Conservation (phyloP, 192 early-diverging fungal genomes). For the Rhizophagus prolifer region DNA sequence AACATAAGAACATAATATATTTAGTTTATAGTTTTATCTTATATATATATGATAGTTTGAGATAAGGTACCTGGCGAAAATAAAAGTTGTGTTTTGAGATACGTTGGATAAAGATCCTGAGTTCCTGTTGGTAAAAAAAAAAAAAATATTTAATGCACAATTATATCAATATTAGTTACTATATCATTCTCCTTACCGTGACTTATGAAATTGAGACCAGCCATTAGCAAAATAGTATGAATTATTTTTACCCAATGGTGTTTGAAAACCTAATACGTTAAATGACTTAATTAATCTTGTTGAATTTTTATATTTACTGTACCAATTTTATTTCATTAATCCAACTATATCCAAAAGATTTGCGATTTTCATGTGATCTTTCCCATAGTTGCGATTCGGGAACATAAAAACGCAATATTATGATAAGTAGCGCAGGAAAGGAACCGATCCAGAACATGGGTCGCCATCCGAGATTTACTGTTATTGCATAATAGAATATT, state of each 20-base stretch:
- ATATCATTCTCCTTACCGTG: slow-evolving; percentile 42
- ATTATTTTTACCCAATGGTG: slow-evolving; percentile 53
- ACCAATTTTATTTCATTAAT: too few species aligned
- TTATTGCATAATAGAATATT: slow-evolving; percentile 56
- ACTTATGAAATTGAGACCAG: slow-evolving; percentile 67
- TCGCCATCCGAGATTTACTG: slow-evolving; percentile 61
- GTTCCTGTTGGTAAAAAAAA: slow-evolving; percentile 26
- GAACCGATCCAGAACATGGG: slow-evolving; percentile 70
- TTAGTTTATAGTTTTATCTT: too few species aligned
- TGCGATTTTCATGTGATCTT: too few species aligned
- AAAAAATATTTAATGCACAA: background rate
- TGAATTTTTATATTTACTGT: too few species aligned
- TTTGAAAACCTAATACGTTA: slow-evolving; percentile 25
- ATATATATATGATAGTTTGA: too few species aligned
- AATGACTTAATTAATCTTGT: too few species aligned
- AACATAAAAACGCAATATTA: slow-evolving; percentile 60
- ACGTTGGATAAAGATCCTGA: slow-evolving; percentile 74
- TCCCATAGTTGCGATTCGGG: slow-evolving; percentile 50
- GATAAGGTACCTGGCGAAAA: background rate
- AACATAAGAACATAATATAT: too few species aligned
- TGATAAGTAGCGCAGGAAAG: slow-evolving; percentile 55
- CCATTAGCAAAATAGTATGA: slow-evolving; percentile 61
- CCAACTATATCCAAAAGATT: too few species aligned
- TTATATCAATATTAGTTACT: too few species aligned
- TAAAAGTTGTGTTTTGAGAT: slow-evolving; percentile 20